Evolutionary conservation across 2,329 filamentous ascomycete genomes (phyloP), one percentile per base, ranked within the genome.

Genomic region (Mollisia scopiformis): DNA sequence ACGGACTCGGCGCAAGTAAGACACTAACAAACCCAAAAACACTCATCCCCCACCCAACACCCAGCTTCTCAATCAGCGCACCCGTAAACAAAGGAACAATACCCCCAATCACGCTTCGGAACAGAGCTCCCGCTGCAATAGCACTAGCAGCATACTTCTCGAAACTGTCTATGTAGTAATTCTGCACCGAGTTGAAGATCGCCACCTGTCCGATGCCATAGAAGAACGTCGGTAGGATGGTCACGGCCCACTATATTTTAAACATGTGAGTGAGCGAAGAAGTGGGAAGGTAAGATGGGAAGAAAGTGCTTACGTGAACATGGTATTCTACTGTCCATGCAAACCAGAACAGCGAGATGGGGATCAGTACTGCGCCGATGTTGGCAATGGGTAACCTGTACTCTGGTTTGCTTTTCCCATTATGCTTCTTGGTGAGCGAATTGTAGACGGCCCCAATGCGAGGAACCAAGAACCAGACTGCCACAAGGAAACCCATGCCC

Each of bases 261-360:
- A n/a, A n/a, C 11, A 1, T 10, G 23, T 27, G 6, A 11, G 23
- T 47, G 8, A 47, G 43, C n/a, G n/a, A 5, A 16, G 7, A 19
- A 6, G 6, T 6, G 13, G 6, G 13, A 23, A 27, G 6, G 5
- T 2, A 28, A 23, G 21, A 14, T 8, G 10, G 43, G 41, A 27
- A 47, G n/a, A 28, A n/a, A n/a, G n/a, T n/a, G n/a, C 23, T 27
- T 27, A 47, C 43, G 57, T 85, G 83, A 0, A 82, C 76, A 14
- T 77, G 66, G 21, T 81, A 80, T 49, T 87, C 75, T 0, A 81
- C 80, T 0, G 82, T 82, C 83, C 84, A 88, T 1, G 83, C 85
- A 62, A 86, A 87, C 69, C 80, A 79, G 69, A 88, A 88, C 37
- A 88, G 74, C 0, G 82, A 81, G 1, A 80, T 71, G 0, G 86